Conservation (phyloP, 768 basidiomycete genomes). For the Amanita molliuscula region DNA sequence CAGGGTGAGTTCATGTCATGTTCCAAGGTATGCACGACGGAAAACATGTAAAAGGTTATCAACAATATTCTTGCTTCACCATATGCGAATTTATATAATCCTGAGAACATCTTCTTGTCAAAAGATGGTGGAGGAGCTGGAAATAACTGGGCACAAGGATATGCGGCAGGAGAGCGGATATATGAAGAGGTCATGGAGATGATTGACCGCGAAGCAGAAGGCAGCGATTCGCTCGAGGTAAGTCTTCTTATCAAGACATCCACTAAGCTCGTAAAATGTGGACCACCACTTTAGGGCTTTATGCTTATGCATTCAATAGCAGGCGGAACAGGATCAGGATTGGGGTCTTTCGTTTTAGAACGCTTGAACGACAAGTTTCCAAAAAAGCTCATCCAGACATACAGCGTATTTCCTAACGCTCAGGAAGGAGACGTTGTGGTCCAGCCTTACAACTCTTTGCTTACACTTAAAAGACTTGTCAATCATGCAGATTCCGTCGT, state of each 20-base stretch:
- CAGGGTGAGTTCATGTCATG: constrained; percentile 44
- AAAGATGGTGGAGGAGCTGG: constrained; percentile 99
- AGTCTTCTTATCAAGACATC: constrained; percentile 8
- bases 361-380: constrained; percentile 96
- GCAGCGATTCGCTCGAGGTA: constrained; percentile 94
- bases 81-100: constrained; percentile 89
- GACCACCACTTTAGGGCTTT: constrained; percentile 62
- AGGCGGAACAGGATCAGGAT: constrained; percentile 95
- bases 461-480: constrained; percentile 87
- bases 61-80: constrained; percentile 87
- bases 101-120: constrained; percentile 93
- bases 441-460: constrained; percentile 93
- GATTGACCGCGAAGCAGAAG: constrained; percentile 97
- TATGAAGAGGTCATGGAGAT: constrained; percentile 99
- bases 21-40: not conserved
- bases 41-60: constrained; percentile 63
- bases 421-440: constrained; percentile 96
- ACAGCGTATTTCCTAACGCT: constrained; percentile 95
- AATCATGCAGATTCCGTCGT: constrained; percentile 98
- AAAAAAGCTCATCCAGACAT: constrained; percentile 98
- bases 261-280: not conserved
- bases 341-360: constrained; percentile 97
- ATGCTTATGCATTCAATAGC: constrained; percentile 99
- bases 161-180: constrained; percentile 77
- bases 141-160: constrained; percentile 98